phyloP scores from a whole-genome alignment of 2,329 filamentous ascomycete species.

The Fusarium sp. region DNA sequence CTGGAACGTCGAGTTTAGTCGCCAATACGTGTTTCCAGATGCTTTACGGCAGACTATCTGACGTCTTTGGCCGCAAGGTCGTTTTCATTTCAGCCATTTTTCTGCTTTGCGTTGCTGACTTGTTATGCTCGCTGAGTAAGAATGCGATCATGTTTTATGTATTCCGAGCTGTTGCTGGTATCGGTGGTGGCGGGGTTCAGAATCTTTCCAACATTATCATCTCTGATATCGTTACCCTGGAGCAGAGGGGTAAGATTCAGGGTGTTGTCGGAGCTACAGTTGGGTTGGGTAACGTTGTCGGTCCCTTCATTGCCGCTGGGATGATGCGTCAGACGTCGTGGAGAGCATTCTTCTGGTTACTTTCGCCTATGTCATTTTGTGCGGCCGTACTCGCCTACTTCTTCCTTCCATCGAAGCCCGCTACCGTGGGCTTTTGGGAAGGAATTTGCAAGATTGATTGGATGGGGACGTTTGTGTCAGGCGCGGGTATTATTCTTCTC shows the following conservation, averaged over 20 bases:
- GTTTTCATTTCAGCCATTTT: background rate
- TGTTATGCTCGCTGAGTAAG: background rate
- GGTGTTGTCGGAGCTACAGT: background rate
- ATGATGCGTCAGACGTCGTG: background rate
- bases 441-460: background rate
- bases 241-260: constrained; percentile 1
- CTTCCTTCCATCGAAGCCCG: background rate
- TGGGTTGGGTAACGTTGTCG: background rate
- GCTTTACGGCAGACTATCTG: background rate
- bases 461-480: background rate
- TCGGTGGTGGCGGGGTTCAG: background rate
- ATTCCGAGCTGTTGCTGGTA: background rate
- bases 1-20: background rate
- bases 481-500: background rate
- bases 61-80: constrained; percentile 7
- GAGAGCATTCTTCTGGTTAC: background rate
- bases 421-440: background rate
- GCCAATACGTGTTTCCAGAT: constrained; percentile 12
- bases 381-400: rapidly evolving
- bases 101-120: background rate
- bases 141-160: constrained; percentile 1
- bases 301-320: background rate
- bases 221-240: background rate
- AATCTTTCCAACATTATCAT: constrained; percentile 5
- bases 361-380: background rate